These are phyloP conservation scores for Rhodotorula sp. DNA, from an alignment of 1,284 basidiomycete species.

Conservation along the genomic window DNA sequence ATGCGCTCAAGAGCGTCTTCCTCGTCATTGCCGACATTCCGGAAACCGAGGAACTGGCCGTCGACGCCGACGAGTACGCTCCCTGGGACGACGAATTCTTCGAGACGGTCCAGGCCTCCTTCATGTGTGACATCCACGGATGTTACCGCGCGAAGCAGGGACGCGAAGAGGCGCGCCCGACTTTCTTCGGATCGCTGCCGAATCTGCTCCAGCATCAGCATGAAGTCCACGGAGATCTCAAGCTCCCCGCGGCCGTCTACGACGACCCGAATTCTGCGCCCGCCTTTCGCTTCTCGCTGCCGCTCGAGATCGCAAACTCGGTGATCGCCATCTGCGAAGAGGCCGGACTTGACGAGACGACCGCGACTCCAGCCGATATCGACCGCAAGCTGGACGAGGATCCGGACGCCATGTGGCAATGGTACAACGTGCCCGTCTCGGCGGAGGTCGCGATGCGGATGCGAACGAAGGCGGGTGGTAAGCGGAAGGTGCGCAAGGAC, in stretches of 20 bases:
- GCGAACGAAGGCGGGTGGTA: background rate
- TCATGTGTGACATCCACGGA: constrained; percentile 5
- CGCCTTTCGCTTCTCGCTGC: constrained; percentile 8
- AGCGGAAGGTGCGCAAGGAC: background rate
- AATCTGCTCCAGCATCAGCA: constrained; percentile 23
- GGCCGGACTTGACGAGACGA: background rate
- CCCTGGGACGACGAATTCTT: constrained; percentile 1
- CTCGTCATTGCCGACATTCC: background rate
- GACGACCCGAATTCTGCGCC: background rate
- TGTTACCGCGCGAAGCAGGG: background rate
- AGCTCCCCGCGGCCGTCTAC: background rate
- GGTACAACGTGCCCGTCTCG: background rate
- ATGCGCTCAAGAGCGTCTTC: constrained; percentile 2
- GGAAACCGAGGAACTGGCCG: constrained; percentile 8
- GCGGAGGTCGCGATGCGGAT: background rate
- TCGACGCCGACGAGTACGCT: constrained; percentile 5
- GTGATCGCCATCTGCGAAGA: constrained; percentile 8
- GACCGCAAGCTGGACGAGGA: background rate
- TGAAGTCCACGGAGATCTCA: constrained; percentile 8
- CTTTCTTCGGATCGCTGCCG: constrained; percentile 15
- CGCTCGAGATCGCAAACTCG: constrained; percentile 8
- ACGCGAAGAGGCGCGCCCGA: background rate
- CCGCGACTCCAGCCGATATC: background rate
- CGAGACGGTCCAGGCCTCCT: background rate
- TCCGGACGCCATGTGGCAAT: background rate